Evolutionary conservation across 768 basidiomycete genomes (phyloP).

Genomic region (Xerocomus spinulosus): DNA sequence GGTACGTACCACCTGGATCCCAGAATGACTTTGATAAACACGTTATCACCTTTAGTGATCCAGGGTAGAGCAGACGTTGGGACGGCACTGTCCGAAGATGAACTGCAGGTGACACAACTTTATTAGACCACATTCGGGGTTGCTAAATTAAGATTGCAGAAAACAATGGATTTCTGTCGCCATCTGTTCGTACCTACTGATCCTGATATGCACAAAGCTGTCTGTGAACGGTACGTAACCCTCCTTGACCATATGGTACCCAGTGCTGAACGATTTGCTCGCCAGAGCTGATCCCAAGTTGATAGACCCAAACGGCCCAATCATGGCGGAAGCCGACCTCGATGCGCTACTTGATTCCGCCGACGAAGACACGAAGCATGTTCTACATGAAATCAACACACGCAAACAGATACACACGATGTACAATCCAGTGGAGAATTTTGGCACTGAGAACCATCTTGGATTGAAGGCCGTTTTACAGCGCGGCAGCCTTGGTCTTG

Average conservation of each 20-base stretch:
- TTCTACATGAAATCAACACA: slow-evolving; percentile 12
- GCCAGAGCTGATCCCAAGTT: neutral
- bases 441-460: slow-evolving; percentile 10
- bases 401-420: slow-evolving; percentile 14
- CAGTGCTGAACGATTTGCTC: neutral
- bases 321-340: slow-evolving; percentile 1
- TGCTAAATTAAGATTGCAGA: neutral
- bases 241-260: no score
- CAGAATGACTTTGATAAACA: neutral
- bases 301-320: neutral
- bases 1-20: neutral
- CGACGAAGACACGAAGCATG: slow-evolving; percentile 8
- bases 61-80: slow-evolving; percentile 5
- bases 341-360: neutral
- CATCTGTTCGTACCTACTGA: slow-evolving; percentile 3
- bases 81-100: slow-evolving; percentile 6
- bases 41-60: neutral
- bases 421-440: slow-evolving; percentile 12
- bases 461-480: slow-evolving; percentile 7
- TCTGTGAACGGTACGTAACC: slow-evolving; percentile 2
- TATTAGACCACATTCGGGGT: neutral
- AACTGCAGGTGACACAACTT: slow-evolving; percentile 2
- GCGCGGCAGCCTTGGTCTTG: slow-evolving; percentile 3
- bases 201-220: slow-evolving; percentile 1
- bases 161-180: slow-evolving; percentile 10